Conservation (phyloP, 2,329 filamentous ascomycete genomes). For the Didymosphaeria variabile region DNA sequence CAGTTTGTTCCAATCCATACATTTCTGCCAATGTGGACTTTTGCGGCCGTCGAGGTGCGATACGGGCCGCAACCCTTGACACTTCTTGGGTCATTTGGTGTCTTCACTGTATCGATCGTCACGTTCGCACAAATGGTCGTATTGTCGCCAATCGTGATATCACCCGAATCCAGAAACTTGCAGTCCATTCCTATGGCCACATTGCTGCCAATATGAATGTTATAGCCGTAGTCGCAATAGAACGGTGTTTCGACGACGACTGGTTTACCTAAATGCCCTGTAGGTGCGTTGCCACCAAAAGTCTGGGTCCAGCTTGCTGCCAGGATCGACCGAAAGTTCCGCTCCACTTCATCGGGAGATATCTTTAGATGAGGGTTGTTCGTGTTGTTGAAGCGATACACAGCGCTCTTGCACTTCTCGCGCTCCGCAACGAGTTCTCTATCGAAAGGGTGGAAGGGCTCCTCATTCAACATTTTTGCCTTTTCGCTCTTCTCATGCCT, state of each 20-base stretch:
- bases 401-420: conserved; percentile 81
- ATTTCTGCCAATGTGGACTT: conserved; percentile 79
- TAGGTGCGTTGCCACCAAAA: conserved; percentile 53
- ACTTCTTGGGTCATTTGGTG: conserved; percentile 75
- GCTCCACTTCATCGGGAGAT: conserved; percentile 68
- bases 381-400: conserved; percentile 87
- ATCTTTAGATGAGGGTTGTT: conserved; percentile 78
- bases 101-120: conserved; percentile 80
- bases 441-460: conserved; percentile 81
- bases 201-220: conserved; percentile 86
- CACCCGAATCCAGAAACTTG: conserved; percentile 84
- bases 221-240: conserved; percentile 94
- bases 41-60: conserved; percentile 74
- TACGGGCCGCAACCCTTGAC: conserved; percentile 71
- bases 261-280: conserved; percentile 74
- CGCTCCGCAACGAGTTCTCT: conserved; percentile 82
- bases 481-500: conserved; percentile 71
- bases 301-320: conserved; percentile 62
- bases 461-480: conserved; percentile 85
- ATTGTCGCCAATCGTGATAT: conserved; percentile 81
- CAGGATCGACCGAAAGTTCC: conserved; percentile 76
- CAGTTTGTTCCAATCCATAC: conserved; percentile 71
- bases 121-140: conserved; percentile 79
- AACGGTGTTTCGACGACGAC: conserved; percentile 88
- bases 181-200: conserved; percentile 86